Evolutionary conservation across 2,329 filamentous ascomycete genomes (phyloP).

Genomic region (Tolypocladium paradoxum): DNA sequence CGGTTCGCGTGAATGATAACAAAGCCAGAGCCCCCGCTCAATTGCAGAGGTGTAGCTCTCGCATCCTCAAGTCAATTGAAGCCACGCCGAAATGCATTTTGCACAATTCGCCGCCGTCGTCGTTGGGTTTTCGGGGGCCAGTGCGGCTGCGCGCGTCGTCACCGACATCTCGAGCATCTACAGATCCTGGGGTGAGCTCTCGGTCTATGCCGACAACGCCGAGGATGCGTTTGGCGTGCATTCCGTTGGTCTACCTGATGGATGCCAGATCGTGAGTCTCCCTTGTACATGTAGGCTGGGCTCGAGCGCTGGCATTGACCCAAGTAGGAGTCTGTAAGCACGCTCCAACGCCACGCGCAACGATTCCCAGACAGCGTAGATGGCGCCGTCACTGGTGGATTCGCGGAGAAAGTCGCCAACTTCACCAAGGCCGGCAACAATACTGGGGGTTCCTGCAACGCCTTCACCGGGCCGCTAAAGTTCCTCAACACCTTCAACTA

Average conservation of each 20-base stretch:
- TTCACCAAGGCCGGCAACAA: constrained; percentile 26
- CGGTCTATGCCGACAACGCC: constrained; percentile 33
- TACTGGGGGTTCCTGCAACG: not conserved
- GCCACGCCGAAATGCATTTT: not conserved
- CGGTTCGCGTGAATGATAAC: not conserved
- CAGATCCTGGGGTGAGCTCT: constrained; percentile 33
- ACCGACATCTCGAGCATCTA: constrained; percentile 19
- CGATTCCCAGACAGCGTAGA: constrained; percentile 38
- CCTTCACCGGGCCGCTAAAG: constrained; percentile 31
- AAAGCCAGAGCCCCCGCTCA: not conserved
- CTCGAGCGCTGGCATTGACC: not conserved
- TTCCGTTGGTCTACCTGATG: constrained; percentile 34
- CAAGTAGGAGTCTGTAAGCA: constrained; percentile 33
- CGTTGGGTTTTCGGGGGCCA: not conserved
- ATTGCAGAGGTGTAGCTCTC: not conserved
- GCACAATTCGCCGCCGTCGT: not conserved
- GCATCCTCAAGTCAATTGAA: not conserved
- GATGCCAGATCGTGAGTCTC: constrained; percentile 24
- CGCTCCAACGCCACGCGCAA: constrained; percentile 42
- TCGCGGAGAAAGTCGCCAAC: constrained; percentile 36
- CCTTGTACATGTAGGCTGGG: too few species aligned
- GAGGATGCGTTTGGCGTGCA: constrained; percentile 34
- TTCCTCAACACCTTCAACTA: constrained; percentile 45
- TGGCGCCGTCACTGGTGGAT: constrained; percentile 34
- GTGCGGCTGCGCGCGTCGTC: constrained; percentile 5